Base-by-base conservation (phyloP, 2,329 filamentous ascomycete genomes). In the Monilinia vaccinii-corymbosi region DNA sequence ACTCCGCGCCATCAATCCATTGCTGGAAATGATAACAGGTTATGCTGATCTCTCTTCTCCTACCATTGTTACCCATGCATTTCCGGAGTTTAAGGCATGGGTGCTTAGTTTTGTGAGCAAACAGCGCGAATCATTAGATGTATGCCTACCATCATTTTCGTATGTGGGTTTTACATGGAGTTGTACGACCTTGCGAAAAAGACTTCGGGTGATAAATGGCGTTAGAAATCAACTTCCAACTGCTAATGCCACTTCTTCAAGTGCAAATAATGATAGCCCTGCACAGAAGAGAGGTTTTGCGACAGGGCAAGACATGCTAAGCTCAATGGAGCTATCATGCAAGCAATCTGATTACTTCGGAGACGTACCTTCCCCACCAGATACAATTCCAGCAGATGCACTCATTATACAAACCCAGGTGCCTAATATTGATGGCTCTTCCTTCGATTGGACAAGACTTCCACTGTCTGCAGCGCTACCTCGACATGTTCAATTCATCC, bases 381-480 rank as follows among this genome's bases (percentile, higher is more conserved):
- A 13, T 46, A 6, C 32, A 10, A 40, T 21, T 28, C 16, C 21
- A 14, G 14, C 18, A 8, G 57, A 59, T 5, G 18, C 57, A 3
- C 21, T 46, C 34, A 4, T 36, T 34, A 16, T 21, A 45, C 21
- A 18, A 4, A n/a, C 36, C n/a, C 18, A 46, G 18, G 34, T 47
- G 31, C 46, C 47, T 6, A 38, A 63, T 47, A 56, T 62, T 11
- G 65, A 66, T 23, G 60, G 51, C n/a, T 60, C 66, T n/a, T 69
- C 62, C 36, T 93, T 92, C 69, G 90, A 95, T 72, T 94, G 90
- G 90, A 94, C 89, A 4, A 80, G 84, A 58, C 78, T 93, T 52
- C 82, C 86, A 1, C 56, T 86, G 14, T 81, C 81, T 5, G 76
- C 84, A 16, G 79, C 79, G 31, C 77, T 92, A 45, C 86, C 87